phyloP scores from a whole-genome alignment of 169 alveolate genomes.

The Babesia caballi region DNA sequence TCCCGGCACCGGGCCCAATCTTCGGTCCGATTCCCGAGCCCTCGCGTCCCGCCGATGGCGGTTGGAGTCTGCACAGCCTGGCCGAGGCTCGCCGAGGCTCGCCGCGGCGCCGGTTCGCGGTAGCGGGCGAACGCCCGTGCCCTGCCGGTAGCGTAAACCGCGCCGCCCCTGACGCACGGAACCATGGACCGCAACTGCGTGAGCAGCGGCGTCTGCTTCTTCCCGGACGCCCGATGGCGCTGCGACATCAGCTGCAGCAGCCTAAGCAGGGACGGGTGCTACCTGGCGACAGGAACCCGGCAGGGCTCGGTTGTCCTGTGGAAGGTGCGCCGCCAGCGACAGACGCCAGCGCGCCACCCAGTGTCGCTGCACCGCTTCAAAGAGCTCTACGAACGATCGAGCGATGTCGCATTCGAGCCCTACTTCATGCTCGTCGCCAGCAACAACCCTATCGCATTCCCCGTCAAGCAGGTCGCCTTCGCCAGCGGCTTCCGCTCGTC shows the following conservation, averaged over 20 bases:
- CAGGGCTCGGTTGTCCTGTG: conserved; percentile 58
- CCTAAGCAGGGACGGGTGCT: conserved; percentile 13
- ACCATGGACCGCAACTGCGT: conserved; percentile 61
- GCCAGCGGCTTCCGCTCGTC: conserved; percentile 43
- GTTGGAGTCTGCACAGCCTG: not conserved
- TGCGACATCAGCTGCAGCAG: conserved; percentile 53
- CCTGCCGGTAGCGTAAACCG: not conserved
- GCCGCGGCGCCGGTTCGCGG: conserved; percentile 4
- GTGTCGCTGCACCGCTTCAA: conserved; percentile 36
- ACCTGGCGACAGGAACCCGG: conserved; percentile 53
- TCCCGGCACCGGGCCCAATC: no score
- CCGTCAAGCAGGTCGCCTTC: conserved; percentile 58
- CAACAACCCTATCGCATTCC: conserved; percentile 62
- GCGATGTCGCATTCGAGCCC: conserved; percentile 22
- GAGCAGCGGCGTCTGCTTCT: conserved; percentile 46
- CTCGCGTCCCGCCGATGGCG: not conserved
- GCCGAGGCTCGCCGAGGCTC: not conserved
- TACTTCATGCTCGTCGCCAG: conserved; percentile 40
- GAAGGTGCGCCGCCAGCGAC: conserved; percentile 7
- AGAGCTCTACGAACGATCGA: conserved; percentile 20
- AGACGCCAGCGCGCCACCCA: not conserved
- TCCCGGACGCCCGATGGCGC: conserved; percentile 31
- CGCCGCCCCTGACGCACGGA: not conserved
- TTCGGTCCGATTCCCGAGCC: no score
- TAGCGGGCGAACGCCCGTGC: conserved; percentile 2